Evolutionary conservation across 768 basidiomycete species (phyloP), one percentile per base, ranked within the genome.

Genomic region (Hemileccinum rubropunctum): DNA sequence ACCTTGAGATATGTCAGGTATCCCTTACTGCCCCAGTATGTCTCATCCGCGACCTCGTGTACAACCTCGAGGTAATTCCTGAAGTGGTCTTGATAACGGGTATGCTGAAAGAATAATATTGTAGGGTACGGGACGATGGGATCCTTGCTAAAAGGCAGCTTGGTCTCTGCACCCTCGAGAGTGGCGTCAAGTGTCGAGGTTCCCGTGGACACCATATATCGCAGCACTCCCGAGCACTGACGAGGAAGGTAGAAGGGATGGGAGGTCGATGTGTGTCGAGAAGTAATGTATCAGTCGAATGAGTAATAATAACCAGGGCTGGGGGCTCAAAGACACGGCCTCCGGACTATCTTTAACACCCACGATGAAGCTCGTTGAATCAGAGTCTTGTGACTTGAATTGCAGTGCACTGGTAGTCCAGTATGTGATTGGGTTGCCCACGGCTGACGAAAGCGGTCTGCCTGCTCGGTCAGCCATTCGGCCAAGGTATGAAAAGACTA

Each of bases 31-130:
- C 58, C 60, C 51, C 61, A 65, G 44, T 61, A 57, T 15, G 48
- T 45, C 32, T 64, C 65, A 35, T 67, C 65, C 12, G 58, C 42
- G 45, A 66, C 47, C 39, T 63, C 65, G 34, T 65, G 57, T 15
- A 66, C 63, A 9, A 56, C 53, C 40, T 62, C 62, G 36, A 66
- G 58, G 37, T 61, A 67, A 27, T 67, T 56, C 35, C 40, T 54
- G 49, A 67, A 66, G 35, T 61, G 63, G 28, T 58, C 54, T 69
- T 72, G 21, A 70, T 26, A 0, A 53, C 46, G 15, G 77, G 60
- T 32, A 76, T 62, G 28, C 45, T 77, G 72, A 0, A 78, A 78
- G n/a, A n/a, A n/a, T n/a, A n/a, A n/a, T n/a, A 49, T 76, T 50
- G 36, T 80, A 32, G 63, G 59, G 36, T 55, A 56, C 11, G 53